Evolutionary conservation across 2,329 filamentous ascomycete species (phyloP), one percentile per base, ranked within the genome.

Genomic region (Penicillium rolfsii): DNA sequence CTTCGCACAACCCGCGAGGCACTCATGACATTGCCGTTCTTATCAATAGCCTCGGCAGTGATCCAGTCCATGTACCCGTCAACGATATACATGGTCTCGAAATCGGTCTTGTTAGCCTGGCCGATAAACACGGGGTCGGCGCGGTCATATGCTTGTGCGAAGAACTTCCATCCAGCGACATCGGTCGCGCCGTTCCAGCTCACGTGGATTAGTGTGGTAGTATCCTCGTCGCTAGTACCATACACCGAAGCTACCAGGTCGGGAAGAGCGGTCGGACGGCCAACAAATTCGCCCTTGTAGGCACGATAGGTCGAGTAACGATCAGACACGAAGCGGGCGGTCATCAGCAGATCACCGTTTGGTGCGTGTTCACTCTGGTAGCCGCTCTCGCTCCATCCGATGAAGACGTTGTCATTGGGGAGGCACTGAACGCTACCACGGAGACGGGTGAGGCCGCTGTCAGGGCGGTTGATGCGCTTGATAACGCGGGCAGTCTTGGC

Each of bases 231-330:
- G 46, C 50, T 62, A 26, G 66, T 69, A 7, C 72, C 75, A 46
- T 73, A 76, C 7, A 72, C 73, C 4, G 70, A 72, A 16, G 75
- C 67, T 24, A 74, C 72, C 4, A 76, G 43, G 2, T 71, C 72
- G 0, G 77, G 76, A 1, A 74, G 71, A 2, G 70, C 58, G 12
- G 49, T 60, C 16, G 76, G 76, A 1, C 72, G 71, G 22, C 77
- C 76, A 2, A 65, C 65, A 54, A 77, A 80, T 28, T 73, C 66
- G 19, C 61, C 71, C 59, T 80, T 80, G 67, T 76, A 80, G 0
- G 76, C 66, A 19, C 78, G 76, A 63, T 80, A 80, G 16, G 74
- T 77, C 33, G 72, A 73, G 59, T 77, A 76, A 11, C 73, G 71
- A 0, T 63, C 54, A 3, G 71, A 73, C 6, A 62, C 64, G 52